Evolutionary conservation across 352 stramenopile species (phyloP).

Genomic region (Phytopythium litorale): DNA sequence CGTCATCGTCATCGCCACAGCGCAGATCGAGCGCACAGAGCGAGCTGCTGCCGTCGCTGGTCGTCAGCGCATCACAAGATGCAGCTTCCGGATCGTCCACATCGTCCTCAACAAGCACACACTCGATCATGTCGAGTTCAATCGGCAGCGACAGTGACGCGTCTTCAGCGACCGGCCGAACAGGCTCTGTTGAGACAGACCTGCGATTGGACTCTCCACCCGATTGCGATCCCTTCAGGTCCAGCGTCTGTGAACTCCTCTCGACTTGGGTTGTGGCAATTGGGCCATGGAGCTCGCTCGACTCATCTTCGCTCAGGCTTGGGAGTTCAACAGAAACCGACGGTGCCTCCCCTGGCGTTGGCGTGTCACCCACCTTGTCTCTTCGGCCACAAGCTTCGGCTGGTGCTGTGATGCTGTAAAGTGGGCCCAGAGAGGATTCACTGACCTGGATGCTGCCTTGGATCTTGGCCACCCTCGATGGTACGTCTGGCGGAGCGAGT

Average conservation of each 20-base stretch:
- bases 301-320: not conserved
- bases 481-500: not conserved
- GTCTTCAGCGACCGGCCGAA: too few relatives aligned
- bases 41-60: not conserved
- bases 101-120: not conserved
- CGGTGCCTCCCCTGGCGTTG: not conserved
- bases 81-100: not conserved
- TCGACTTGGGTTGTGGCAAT: not conserved
- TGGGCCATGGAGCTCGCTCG: not conserved
- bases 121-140: constrained; percentile 6
- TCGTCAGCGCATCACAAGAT: not conserved
- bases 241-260: not conserved
- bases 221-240: not conserved
- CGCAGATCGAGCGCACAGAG: not conserved
- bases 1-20: not conserved
- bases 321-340: too few relatives aligned
- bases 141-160: not conserved
- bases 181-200: not conserved
- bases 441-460: not conserved
- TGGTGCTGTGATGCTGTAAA: not conserved
- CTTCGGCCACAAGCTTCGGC: not conserved
- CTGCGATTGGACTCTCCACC: not conserved
- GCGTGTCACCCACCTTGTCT: not conserved
- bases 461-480: not conserved
- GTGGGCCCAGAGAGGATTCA: not conserved